phyloP scores from a whole-genome alignment of 805 yeast species.

The Clavispora vitiphila region DNA sequence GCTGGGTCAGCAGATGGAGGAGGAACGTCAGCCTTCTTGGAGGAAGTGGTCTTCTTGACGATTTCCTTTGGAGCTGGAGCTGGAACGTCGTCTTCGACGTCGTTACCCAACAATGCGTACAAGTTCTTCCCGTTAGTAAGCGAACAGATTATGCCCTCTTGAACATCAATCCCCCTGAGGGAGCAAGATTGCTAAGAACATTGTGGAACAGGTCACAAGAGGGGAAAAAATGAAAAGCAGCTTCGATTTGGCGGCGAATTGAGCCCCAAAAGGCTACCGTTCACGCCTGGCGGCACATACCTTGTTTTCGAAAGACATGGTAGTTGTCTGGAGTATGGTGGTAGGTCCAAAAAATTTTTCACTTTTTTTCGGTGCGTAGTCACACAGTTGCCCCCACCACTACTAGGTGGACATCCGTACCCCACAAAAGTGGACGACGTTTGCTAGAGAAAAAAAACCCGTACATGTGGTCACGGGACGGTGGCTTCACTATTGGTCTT shows the following conservation, averaged over 20 bases:
- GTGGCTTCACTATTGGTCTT: not conserved
- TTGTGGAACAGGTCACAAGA: not conserved
- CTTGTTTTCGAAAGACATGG: conserved; percentile 45
- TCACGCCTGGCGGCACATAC: conserved; percentile 26
- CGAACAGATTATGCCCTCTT: too few species aligned
- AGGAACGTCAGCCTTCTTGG: conserved; percentile 80
- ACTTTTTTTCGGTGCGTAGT: conserved; percentile 14
- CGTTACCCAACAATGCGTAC: conserved; percentile 81
- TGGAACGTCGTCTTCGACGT: conserved; percentile 73
- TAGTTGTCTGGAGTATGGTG: conserved; percentile 7
- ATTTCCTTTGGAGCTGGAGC: conserved; percentile 62
- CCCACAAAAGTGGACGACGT: not conserved
- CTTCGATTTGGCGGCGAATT: not conserved
- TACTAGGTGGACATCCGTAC: not conserved
- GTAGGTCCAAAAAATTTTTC: conserved; percentile 16
- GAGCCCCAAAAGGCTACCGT: not conserved
- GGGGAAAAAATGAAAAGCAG: not conserved
- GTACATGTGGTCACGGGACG: not conserved
- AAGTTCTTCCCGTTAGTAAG: conserved; percentile 50
- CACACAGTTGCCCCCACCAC: conserved; percentile 9
- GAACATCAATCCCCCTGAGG: not conserved
- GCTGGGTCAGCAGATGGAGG: conserved; percentile 80
- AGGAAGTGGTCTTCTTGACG: conserved; percentile 76
- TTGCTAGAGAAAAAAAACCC: not conserved
- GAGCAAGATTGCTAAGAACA: not conserved